Base-by-base conservation (phyloP, 1,284 basidiomycete genomes). In the Mycosarcoma maydis region DNA sequence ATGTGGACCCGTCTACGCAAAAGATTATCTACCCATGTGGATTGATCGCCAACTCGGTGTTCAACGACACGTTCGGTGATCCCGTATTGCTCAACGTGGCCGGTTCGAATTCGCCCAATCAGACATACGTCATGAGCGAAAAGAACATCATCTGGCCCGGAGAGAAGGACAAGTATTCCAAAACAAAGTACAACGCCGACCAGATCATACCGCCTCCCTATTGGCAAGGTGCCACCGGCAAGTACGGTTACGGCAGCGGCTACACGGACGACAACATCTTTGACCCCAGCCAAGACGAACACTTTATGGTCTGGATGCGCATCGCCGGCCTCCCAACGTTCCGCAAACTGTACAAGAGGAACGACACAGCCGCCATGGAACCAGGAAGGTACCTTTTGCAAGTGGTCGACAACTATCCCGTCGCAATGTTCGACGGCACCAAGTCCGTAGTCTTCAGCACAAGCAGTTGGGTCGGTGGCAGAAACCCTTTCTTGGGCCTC, bases 261-360 rank as follows among this genome's bases (percentile, higher is more conserved):
- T 98, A 98, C 84, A 88, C 87, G 4, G 82, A 84, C 5, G 51
- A 57, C 41, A 83, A 84, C n/a, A 87, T 91, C 30, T 94, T 92
- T 11, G 85, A 97, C 78, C 85, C 98, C 29, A 84, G 85, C 48
- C 78, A 83, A 2, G 88, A 98, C 81, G 92, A 98, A 83, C 94
- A 94, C 80, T 98, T 99, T 85, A 94, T 97, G 84, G 94, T 98
- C 75, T 99, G 96, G 96, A 99, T 99, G 96, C 88, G 95, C 61
- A 95, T 93, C 2, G 92, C 96, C 1, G 95, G 94, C 20, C 84
- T 98, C 51, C 95, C 96, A 1, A 97, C 94, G 1, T 98, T 99
- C 84, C 89, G 92, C 38, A 98, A 98, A 84, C 85, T 98, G 19
- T 98, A 91, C 82, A 93, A 89, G 24, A 86, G 96, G 60, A 98